Evolutionary conservation across 2,329 filamentous ascomycete genomes (phyloP), one percentile per base, ranked within the genome.

Genomic region (Cryoendolithus antarcticus): DNA sequence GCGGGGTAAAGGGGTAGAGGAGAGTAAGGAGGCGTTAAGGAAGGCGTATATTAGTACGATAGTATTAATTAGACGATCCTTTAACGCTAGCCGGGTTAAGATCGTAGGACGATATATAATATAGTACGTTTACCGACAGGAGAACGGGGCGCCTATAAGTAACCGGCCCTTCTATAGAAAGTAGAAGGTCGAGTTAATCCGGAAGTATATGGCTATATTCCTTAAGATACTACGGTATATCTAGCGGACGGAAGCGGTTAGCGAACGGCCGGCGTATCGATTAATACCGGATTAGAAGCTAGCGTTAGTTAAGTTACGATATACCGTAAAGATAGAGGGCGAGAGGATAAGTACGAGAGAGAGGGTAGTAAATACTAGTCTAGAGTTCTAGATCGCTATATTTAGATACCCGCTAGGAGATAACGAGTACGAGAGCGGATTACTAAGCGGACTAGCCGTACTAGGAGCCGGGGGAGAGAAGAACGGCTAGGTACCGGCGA

Each of bases 141-240:
- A 32, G 24, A 38, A 38, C 19, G 24, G 37, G 4, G 32, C 32
- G n/a, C 21, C 32, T 13, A 39, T 19, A 15, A 39, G 34, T 28
- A 13, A 39, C n/a, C 30, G 32, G 13, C 30, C 24, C 21, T 39
- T 39, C 34, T 39, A 39, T 15, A 19, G 37, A 8, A 39, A 39
- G 29, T 10, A 39, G 19, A 39, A 39, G 37, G 12, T 39, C 8
- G 12, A 39, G 37, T 30, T 31, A 30, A 30, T 39, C 10, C 24
- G 24, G 9, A 34, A 34, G 29, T 39, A 39, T 19, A 29, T 30
- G 9, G 32, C 33, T 21, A 6, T 34, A 12, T 39, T 39, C 11
- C 9, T 30, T 8, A 15, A 39, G 27, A 34, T 39, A 34, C 34
- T 33, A 13, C 30, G 37, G 32, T 39, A 39, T 27, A 39, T 39